Evolutionary conservation across 2,329 filamentous ascomycete genomes (phyloP).

Genomic region (Dothideomycetes sp.): DNA sequence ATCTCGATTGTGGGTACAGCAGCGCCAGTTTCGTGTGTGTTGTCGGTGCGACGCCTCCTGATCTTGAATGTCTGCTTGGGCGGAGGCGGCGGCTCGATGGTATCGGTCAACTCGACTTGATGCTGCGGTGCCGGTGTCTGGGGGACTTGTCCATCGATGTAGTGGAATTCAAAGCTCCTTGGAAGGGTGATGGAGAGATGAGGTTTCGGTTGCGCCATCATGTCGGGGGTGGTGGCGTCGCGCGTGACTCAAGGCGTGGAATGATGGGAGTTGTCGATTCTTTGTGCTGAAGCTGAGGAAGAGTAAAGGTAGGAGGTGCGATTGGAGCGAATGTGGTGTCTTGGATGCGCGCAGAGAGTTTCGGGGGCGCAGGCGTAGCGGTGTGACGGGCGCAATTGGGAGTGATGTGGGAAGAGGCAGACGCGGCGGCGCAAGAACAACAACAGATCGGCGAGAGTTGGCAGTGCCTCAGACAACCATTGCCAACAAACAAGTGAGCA

Average conservation of each 20-base stretch:
- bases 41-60: slow-evolving; percentile 31
- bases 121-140: slow-evolving; percentile 27
- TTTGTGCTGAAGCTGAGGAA: neutral
- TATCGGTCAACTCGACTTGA: slow-evolving; percentile 9
- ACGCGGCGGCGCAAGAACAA: neutral
- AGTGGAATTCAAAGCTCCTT: slow-evolving; percentile 39
- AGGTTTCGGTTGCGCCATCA: slow-evolving; percentile 26
- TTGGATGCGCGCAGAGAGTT: neutral
- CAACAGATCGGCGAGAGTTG: neutral
- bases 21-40: slow-evolving; percentile 13
- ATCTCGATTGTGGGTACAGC: slow-evolving; percentile 38
- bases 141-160: slow-evolving; percentile 29
- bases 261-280: neutral
- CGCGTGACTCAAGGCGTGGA: no score
- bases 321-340: neutral
- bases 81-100: slow-evolving; percentile 28
- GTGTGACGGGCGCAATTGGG: neutral
- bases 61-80: slow-evolving; percentile 38
- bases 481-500: neutral
- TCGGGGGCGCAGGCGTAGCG: neutral
- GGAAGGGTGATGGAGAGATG: slow-evolving; percentile 40
- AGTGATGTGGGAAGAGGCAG: neutral
- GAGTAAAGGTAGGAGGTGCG: no score
- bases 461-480: neutral
- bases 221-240: neutral